Conservation (phyloP, 2,329 filamentous ascomycete species). For the Lecanicillium sp. region DNA sequence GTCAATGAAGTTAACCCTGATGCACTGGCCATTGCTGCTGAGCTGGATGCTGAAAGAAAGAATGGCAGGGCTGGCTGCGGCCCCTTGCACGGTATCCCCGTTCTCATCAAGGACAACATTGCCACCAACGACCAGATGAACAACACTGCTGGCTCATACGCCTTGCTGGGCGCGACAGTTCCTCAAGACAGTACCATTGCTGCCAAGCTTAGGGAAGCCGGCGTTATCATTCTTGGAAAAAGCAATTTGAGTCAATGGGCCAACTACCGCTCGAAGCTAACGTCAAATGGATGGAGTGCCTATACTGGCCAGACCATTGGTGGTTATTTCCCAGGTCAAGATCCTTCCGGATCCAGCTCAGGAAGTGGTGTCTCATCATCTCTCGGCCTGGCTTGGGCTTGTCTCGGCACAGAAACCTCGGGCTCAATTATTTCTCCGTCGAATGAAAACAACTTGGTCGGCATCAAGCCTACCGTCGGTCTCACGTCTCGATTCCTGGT, state of each 20-base stretch:
- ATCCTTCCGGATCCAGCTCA: constrained; percentile 52
- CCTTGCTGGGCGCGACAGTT: constrained; percentile 45
- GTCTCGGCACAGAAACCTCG: constrained; percentile 54
- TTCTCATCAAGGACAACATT: constrained; percentile 57
- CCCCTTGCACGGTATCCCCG: constrained; percentile 52
- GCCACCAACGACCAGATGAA: constrained; percentile 51
- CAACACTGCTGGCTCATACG: constrained; percentile 52
- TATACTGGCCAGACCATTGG: constrained; percentile 52
- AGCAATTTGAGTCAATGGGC: constrained; percentile 56
- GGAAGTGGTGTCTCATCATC: constrained; percentile 56
- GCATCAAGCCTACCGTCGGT: constrained; percentile 60
- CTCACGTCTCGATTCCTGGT: constrained; percentile 53
- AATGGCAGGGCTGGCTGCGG: constrained; percentile 14
- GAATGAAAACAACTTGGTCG: constrained; percentile 49
- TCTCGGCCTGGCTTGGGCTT: constrained; percentile 49
- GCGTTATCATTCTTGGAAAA: constrained; percentile 56
- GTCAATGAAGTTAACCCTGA: constrained; percentile 27
- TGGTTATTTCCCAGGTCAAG: constrained; percentile 52
- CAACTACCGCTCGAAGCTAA: constrained; percentile 48
- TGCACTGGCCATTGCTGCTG: constrained; percentile 21
- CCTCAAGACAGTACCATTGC: constrained; percentile 49
- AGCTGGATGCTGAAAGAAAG: constrained; percentile 18
- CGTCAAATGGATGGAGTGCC: constrained; percentile 55
- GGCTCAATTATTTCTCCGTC: constrained; percentile 53
- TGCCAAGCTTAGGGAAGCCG: constrained; percentile 47